phyloP scores from a whole-genome alignment of 345 rosid genomes.

The Boechera stricta region DNA sequence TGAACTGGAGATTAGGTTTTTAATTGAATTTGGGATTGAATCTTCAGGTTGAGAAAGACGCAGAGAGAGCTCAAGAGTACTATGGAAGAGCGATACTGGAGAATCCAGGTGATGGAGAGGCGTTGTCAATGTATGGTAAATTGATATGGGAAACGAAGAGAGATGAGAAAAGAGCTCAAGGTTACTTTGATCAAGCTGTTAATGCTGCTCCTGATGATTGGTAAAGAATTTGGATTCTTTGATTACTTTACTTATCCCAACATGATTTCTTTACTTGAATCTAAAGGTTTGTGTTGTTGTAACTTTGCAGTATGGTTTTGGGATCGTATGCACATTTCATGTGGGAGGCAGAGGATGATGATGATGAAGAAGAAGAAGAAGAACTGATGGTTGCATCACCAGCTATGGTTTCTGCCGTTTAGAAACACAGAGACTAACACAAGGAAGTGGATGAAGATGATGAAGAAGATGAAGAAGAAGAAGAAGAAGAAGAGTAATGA shows the following conservation, averaged over 20 bases:
- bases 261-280: neutral
- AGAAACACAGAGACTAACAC: conserved; percentile 23
- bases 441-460: conserved; percentile 1
- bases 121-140: conserved; percentile 71
- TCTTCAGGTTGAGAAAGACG: conserved; percentile 59
- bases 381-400: conserved; percentile 27
- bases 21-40: neutral
- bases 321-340: conserved; percentile 85
- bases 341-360: conserved; percentile 88
- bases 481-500: conserved; percentile 12
- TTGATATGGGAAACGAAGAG: conserved; percentile 74
- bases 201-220: conserved; percentile 74
- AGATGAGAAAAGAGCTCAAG: conserved; percentile 65
- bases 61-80: conserved; percentile 65
- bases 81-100: conserved; percentile 82
- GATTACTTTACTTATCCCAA: neutral
- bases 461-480: neutral
- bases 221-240: conserved; percentile 25
- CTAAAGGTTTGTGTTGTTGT: conserved; percentile 6
- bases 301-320: conserved; percentile 63
- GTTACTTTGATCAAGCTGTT: conserved; percentile 77
- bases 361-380: conserved; percentile 45
- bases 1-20: neutral
- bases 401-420: conserved; percentile 51
- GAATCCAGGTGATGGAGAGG: conserved; percentile 82